Percentiles rank a stretch among this genome's conserved stretches.
Evolutionary conservation across 371 early-diverging fungal genomes (phyloP).

Genomic region (Haplosporangium sp.): DNA sequence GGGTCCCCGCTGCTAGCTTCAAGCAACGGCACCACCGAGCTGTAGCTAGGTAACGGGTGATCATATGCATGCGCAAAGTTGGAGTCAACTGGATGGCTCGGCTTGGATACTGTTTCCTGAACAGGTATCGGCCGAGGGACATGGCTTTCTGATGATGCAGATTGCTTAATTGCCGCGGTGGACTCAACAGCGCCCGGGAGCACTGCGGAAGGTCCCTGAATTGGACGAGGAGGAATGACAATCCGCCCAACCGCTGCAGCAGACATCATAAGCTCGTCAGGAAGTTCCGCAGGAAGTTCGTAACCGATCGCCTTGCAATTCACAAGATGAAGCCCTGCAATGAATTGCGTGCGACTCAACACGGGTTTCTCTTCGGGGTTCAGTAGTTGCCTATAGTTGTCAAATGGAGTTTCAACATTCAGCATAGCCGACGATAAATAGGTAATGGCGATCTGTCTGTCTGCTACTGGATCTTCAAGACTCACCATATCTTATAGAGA

Average conservation of each 20-base stretch:
- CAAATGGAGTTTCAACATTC: neutral
- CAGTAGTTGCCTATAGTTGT: conserved; percentile 23
- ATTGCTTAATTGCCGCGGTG: neutral
- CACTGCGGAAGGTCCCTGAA: conserved; percentile 27
- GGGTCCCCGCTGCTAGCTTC: neutral
- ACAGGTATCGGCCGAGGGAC: neutral
- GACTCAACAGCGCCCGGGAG: conserved; percentile 5
- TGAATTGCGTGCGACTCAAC: conserved; percentile 33
- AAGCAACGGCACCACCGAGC: neutral
- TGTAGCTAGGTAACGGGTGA: neutral
- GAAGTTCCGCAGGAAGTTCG: conserved; percentile 35
- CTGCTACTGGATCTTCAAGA: neutral
- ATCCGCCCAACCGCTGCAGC: conserved; percentile 39
- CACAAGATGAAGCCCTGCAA: conserved; percentile 48
- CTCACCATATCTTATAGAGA: conserved; percentile 30
- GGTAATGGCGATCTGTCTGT: no score
- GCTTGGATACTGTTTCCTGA: neutral
- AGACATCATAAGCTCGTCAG: conserved; percentile 47
- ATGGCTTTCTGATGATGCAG: neutral
- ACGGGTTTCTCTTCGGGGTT: conserved; percentile 31
- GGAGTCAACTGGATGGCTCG: neutral
- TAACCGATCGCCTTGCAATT: conserved; percentile 31
- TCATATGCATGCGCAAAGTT: conserved; percentile 20
- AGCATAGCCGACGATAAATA: no score
- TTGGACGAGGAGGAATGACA: conserved; percentile 28